Conservation (phyloP, 495 filamentous ascomycete species). For the Aspergillus saccharolyticus region DNA sequence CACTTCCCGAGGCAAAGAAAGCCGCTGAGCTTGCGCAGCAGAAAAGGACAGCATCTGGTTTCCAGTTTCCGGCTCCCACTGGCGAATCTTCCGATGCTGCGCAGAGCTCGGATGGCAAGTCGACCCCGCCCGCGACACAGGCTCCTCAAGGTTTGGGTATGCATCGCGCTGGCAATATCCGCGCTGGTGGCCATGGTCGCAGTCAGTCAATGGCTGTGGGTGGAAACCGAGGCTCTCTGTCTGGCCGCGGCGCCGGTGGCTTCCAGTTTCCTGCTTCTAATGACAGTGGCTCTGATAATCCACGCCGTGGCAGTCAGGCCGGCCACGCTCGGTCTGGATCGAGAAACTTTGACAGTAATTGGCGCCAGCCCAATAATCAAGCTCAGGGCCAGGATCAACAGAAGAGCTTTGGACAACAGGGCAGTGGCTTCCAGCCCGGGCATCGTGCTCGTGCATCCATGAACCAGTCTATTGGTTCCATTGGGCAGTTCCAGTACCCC, state of each 20-base stretch:
- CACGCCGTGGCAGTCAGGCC: constrained; percentile 62
- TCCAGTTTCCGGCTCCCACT: constrained; percentile 85
- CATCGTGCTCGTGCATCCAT: constrained; percentile 83
- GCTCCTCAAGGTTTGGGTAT: constrained; percentile 39
- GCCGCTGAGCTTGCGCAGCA: constrained; percentile 95
- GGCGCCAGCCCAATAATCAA: constrained; percentile 82
- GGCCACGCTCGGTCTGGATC: constrained; percentile 75
- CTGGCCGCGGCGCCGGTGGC: constrained; percentile 56
- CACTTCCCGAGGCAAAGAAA: constrained; percentile 93
- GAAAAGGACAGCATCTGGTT: constrained; percentile 86
- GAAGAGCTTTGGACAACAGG: constrained; percentile 59
- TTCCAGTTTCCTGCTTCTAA: constrained; percentile 68
- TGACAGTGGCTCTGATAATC: constrained; percentile 56
- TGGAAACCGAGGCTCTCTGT: constrained; percentile 47
- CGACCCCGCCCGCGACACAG: constrained; percentile 30
- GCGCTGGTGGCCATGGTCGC: constrained; percentile 54
- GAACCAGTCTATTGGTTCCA: constrained; percentile 76
- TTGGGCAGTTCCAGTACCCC: constrained; percentile 86
- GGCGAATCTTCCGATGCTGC: constrained; percentile 47
- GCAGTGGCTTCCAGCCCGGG: constrained; percentile 76
- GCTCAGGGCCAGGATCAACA: constrained; percentile 48
- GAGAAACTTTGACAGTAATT: constrained; percentile 95
- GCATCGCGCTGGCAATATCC: constrained; percentile 48
- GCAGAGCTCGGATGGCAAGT: constrained; percentile 37
- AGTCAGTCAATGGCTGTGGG: constrained; percentile 69